Evolutionary conservation across 306 rosid genomes (phyloP), one percentile per base, ranked within the genome.

Genomic region (Aeschynomene evenia): DNA sequence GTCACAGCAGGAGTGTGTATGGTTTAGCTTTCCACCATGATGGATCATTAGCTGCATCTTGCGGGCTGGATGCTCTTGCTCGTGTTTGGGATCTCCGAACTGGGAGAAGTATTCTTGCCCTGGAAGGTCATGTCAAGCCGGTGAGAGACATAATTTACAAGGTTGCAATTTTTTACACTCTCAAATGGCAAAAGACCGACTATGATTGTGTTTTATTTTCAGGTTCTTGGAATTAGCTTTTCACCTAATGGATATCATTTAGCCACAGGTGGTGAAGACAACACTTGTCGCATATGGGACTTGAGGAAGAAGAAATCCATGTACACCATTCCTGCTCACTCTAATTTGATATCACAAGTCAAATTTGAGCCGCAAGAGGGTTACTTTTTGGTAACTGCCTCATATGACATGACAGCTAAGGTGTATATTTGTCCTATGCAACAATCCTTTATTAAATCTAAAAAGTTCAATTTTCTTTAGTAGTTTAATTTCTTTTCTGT

Each of bases 71-170:
- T 82, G 62, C 96, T 2, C 89, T 91, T 53, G 87, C 92, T 73
- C 92, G 97, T 76, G 91, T 91, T 74, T 94, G 97, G 99, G 97
- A 94, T 76, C 97, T 94, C 50, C 91, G 97, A 59, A 88, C 89
- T 61, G 96, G 99, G 60, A 89, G 85, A 84, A 91, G 96, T 75
- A 78, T 94, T 83, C 97, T 91, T 81, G 87, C 95, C 40, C 82
- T 94, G 29, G 97, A 94, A 84, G 99, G 97, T 77, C 99, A 94
- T 76, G 96, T 94, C 75, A 91, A 94, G 70, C 88, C 91, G 29
- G 97, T 91, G 73, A 88, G 89, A 50, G 58, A 65, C 53, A 57
- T 28, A 28, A 28, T 28, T 4, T 28, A 28, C 31, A 16, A 52
- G 49, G 51, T 70, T 45, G 55, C 26, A 16, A 8, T 22, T 62